A percentile compares a stretch with the other conserved stretches of the same genome.
These are phyloP conservation scores for Galeopsis tetrahit DNA, from an alignment of 257 asterid species.

Conservation along the genomic window DNA sequence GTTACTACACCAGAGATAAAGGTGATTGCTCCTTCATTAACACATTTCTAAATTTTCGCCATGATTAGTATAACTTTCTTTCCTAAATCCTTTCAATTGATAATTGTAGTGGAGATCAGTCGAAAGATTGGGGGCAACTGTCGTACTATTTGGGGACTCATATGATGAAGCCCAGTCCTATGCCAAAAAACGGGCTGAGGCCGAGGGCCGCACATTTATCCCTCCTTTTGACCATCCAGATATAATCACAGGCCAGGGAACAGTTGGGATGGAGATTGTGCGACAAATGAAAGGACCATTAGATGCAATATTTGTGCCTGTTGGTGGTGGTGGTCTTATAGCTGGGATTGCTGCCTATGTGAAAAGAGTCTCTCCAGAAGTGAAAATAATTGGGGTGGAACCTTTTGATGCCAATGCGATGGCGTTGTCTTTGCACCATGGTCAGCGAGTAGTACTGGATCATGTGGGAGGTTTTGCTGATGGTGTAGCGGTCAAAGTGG, in stretches of 20 bases:
- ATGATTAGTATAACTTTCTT: not conserved
- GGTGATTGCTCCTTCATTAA: conserved; percentile 47
- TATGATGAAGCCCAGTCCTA: conserved; percentile 93
- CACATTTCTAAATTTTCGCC: not conserved
- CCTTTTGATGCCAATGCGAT: conserved; percentile 93
- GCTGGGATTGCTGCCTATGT: conserved; percentile 98
- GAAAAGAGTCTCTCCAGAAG: conserved; percentile 84
- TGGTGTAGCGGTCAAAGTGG: conserved; percentile 96
- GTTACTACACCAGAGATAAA: conserved; percentile 94
- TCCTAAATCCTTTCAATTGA: conserved; percentile 27
- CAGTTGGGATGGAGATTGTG: conserved; percentile 94
- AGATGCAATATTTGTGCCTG: conserved; percentile 92
- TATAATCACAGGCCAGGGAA: conserved; percentile 89
- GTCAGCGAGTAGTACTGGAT: conserved; percentile 74
- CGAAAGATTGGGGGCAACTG: conserved; percentile 85
- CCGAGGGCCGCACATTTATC: conserved; percentile 73
- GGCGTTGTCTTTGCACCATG: conserved; percentile 88
- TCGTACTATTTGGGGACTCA: conserved; percentile 85
- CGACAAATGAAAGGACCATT: conserved; percentile 67
- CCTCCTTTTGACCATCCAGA: conserved; percentile 99
- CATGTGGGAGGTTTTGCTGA: conserved; percentile 98
- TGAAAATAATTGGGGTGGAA: conserved; percentile 91
- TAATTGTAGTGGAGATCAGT: conserved; percentile 79
- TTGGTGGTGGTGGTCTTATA: conserved; percentile 98
- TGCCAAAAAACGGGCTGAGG: conserved; percentile 73